Evolutionary conservation across 2,329 filamentous ascomycete genomes (phyloP).

Genomic region (Aspergillus viridinutans): DNA sequence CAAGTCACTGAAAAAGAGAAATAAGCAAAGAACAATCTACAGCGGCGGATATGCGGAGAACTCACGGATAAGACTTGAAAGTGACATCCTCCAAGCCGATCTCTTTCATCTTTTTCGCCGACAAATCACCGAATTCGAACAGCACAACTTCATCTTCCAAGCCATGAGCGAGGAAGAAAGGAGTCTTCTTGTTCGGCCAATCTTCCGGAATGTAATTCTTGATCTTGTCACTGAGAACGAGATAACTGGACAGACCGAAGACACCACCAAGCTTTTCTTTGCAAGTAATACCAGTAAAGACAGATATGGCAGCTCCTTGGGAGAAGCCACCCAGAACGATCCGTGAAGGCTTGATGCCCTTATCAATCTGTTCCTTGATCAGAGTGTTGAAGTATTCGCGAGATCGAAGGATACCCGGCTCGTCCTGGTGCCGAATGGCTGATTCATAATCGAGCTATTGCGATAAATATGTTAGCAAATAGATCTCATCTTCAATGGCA

Average conservation of each 20-base stretch:
- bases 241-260: conserved; percentile 77
- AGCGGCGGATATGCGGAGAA: conserved; percentile 10
- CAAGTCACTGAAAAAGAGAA: conserved; percentile 52
- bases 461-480: not conserved
- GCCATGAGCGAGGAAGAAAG: conserved; percentile 89
- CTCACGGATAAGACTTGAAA: conserved; percentile 71
- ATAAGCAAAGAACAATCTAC: conserved; percentile 6
- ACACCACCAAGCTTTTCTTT: conserved; percentile 78
- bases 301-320: conserved; percentile 80
- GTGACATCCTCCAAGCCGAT: conserved; percentile 66
- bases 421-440: conserved; percentile 44
- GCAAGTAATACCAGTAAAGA: conserved; percentile 74
- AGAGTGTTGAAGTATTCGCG: conserved; percentile 73
- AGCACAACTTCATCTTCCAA: conserved; percentile 68
- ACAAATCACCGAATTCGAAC: conserved; percentile 63
- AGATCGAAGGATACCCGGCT: conserved; percentile 67
- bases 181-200: conserved; percentile 67
- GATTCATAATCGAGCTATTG: conserved; percentile 40
- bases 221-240: conserved; percentile 66
- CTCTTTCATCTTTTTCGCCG: conserved; percentile 62
- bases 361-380: conserved; percentile 73
- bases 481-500: not conserved
- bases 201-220: conserved; percentile 52
- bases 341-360: conserved; percentile 74
- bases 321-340: conserved; percentile 68